A percentile compares a stretch with the other conserved stretches of the same genome.
phyloP scores from a whole-genome alignment of 2,329 filamentous ascomycete genomes.

The Fusarium verticillioides region DNA sequence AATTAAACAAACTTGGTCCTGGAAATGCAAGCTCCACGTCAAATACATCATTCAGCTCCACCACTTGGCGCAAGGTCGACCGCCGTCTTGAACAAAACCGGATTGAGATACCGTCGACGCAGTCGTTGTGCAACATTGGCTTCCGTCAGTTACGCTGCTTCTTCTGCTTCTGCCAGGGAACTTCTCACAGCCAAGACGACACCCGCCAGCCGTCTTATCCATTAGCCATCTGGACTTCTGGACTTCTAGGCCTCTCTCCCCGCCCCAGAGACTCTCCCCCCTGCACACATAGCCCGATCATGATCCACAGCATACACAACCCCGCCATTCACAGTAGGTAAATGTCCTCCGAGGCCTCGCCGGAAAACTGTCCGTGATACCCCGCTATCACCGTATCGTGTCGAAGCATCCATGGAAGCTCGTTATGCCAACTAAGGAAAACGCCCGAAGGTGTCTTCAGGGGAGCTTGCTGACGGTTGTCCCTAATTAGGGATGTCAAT shows the following conservation, averaged over 20 bases:
- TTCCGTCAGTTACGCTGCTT: slow-evolving; percentile 25
- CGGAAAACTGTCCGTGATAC: slow-evolving; percentile 39
- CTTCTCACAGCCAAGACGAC: slow-evolving; percentile 4
- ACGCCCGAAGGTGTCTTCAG: slow-evolving; percentile 30
- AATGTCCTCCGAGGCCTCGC: slow-evolving; percentile 18
- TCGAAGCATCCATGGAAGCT: slow-evolving; percentile 45
- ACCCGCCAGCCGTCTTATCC: slow-evolving; percentile 27
- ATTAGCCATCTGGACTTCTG: slow-evolving; percentile 19
- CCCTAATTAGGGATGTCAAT: slow-evolving; percentile 22
- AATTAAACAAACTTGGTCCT: slow-evolving; percentile 25
- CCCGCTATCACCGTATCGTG: slow-evolving; percentile 41
- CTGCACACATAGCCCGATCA: slow-evolving; percentile 38
- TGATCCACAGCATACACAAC: slow-evolving; percentile 33
- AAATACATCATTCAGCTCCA: slow-evolving; percentile 39
- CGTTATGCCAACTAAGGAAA: slow-evolving; percentile 42
- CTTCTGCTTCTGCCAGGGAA: slow-evolving; percentile 23
- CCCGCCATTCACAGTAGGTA: slow-evolving; percentile 38
- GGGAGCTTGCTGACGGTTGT: slow-evolving; percentile 24
- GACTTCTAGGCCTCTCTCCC: slow-evolving; percentile 2
- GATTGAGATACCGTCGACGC: slow-evolving; percentile 28
- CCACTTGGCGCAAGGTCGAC: slow-evolving; percentile 16
- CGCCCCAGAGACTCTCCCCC: slow-evolving; percentile 10
- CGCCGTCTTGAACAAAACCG: slow-evolving; percentile 31
- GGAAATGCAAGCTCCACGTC: slow-evolving; percentile 17
- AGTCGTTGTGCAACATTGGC: slow-evolving; percentile 28